Evolutionary conservation across 2,329 filamentous ascomycete genomes (phyloP), one percentile per base, ranked within the genome.

Genomic region (Cordyceps tenuipes): DNA sequence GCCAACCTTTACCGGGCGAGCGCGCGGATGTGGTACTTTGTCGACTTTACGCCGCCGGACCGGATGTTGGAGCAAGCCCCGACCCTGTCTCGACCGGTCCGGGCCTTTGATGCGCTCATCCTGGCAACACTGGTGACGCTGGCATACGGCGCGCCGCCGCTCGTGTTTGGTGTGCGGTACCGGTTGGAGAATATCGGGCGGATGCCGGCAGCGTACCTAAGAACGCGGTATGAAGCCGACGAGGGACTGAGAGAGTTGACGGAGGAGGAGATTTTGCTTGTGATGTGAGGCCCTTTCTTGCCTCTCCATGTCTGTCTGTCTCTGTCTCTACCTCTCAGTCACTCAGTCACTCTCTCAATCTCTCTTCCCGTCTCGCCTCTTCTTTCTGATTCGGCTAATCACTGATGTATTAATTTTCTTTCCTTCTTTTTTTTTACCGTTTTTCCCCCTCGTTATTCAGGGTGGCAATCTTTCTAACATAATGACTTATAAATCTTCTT

Each of bases 401-500:
- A 23, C 3, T 23, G 23, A 23, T 23, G 4, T 23, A 23, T 4
- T 23, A 23, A 23, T 23, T 23, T 23, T 23, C 23, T 23, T 23
- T 23, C 23, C 4, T n/a, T 15, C 12, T 43, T 43, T n/a, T 2
- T 46, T 46, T 19, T 6, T 3, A 6, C 43, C 13, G 23, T 29
- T 21, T 34, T 8, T 34, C 1, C 7, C 29, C 7, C 7, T 29
- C 7, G 29, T 29, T 29, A 6, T 3, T 29, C 29, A 10, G 9
- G 21, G 23, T 13, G 9, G 41, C 29, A 29, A 1, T 54, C 2
- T 23, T 23, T 39, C 21, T 50, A 41, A 23, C 46, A 50, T 15
- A 50, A 1, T n/a, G 34, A 43, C 53, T 63, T 54, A 63, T 69
- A 70, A 13, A 68, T 46, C 57, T 62, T 66, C 61, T 69, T 68